Conservation (phyloP, 805 yeast genomes). For the Saturnispora serradocipensis region DNA sequence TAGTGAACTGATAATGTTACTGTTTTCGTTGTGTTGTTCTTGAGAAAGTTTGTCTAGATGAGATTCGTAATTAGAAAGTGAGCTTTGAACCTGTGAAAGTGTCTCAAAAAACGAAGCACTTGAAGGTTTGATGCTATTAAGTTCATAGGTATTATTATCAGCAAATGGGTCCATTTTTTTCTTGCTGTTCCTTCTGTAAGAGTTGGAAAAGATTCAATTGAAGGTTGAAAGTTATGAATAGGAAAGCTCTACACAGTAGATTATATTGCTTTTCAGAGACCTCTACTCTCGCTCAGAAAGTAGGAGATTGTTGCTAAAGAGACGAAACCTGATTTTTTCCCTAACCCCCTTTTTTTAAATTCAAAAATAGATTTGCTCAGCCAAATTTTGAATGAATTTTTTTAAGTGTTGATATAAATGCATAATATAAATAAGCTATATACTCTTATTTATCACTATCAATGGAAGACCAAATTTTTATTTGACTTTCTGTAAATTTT, state of each 20-base stretch:
- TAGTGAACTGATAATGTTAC: background rate
- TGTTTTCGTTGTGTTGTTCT: constrained; percentile 1
- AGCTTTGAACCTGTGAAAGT: constrained; percentile 2
- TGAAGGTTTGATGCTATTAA: background rate
- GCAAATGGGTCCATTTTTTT: constrained; percentile 5
- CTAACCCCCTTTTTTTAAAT: background rate
- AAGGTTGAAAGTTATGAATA: background rate
- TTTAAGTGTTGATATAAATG: background rate
- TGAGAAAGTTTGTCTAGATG: constrained; percentile 4
- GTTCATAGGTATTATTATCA: constrained; percentile 4
- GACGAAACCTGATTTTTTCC: background rate
- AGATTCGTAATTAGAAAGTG: constrained; percentile 4
- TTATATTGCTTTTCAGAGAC: background rate
- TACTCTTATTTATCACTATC: background rate
- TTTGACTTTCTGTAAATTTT: constrained; percentile 18
- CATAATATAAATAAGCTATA: background rate
- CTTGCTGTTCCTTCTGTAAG: background rate
- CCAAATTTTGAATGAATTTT: background rate
- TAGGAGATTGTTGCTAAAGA: background rate
- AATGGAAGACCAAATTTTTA: constrained; percentile 18
- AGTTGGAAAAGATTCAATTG: background rate
- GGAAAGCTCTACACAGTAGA: background rate
- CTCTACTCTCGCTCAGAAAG: background rate
- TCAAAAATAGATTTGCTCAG: background rate
- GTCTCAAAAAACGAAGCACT: background rate